Percentiles rank a stretch among this genome's conserved stretches.
phyloP scores from a whole-genome alignment of 257 asterid genomes.

The Nemophila menziesii region DNA sequence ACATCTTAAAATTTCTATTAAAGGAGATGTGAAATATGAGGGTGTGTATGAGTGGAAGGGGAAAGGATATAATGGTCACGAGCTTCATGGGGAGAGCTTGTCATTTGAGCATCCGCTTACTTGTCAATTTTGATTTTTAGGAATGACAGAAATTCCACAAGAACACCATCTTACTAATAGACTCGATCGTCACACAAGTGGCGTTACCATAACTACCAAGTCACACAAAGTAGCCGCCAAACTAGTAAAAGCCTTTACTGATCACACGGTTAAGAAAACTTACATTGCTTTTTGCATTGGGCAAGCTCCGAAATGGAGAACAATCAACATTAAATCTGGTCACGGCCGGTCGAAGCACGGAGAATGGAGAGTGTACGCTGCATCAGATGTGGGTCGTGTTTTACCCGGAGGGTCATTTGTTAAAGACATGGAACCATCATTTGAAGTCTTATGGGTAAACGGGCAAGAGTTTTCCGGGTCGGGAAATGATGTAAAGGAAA shows the following conservation, averaged over 20 bases:
- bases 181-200: slow-evolving; percentile 96
- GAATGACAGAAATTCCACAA: slow-evolving; percentile 18
- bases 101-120: no score
- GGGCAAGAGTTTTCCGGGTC: slow-evolving; percentile 26
- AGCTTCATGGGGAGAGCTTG: no score
- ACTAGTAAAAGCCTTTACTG: slow-evolving; percentile 80
- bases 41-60: no score
- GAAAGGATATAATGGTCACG: no score
- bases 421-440: slow-evolving; percentile 71
- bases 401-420: slow-evolving; percentile 80
- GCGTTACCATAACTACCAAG: slow-evolving; percentile 73
- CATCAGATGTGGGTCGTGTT: slow-evolving; percentile 55
- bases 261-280: slow-evolving; percentile 62
- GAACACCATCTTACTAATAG: slow-evolving; percentile 82
- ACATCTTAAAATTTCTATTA: no score
- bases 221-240: slow-evolving; percentile 83
- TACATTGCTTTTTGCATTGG: slow-evolving; percentile 71
- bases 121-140: no score
- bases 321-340: slow-evolving; percentile 50
- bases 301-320: slow-evolving; percentile 47
- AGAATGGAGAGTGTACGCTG: slow-evolving; percentile 92
- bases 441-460: slow-evolving; percentile 54
- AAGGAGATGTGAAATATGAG: no score
- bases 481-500: slow-evolving; percentile 22
- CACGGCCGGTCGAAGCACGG: slow-evolving; percentile 89